Evolutionary conservation across 176 grass and related monocot genomes (phyloP).

Genomic region (Aechmea fasciata): DNA sequence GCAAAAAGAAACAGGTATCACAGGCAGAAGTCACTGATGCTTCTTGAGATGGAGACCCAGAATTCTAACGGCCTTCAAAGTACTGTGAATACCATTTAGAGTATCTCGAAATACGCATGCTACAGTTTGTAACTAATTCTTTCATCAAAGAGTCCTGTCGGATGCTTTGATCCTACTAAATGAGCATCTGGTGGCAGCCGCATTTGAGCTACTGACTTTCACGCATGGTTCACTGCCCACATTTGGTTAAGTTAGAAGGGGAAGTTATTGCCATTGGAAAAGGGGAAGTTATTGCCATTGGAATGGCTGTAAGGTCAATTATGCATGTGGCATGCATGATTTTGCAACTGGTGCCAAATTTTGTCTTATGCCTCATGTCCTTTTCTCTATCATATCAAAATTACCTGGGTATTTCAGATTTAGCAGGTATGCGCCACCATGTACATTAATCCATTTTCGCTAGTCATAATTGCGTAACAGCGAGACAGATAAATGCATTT

Average conservation of each 20-base stretch:
- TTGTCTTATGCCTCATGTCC: background rate
- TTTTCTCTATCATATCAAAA: background rate
- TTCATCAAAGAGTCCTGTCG: background rate
- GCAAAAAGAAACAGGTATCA: constrained; percentile 98
- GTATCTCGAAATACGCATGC: background rate
- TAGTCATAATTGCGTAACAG: no score
- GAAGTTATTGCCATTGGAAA: background rate
- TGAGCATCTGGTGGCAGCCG: background rate
- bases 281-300: background rate
- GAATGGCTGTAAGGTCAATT: background rate
- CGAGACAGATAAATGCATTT: no score
- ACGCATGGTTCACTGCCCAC: no score
- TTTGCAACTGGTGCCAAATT: background rate
- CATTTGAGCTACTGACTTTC: background rate
- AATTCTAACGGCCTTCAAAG: constrained; percentile 45
- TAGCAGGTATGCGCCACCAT: background rate
- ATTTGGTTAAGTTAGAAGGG: background rate
- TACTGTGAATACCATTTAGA: constrained; percentile 35
- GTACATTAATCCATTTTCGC: background rate
- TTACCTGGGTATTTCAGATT: background rate
- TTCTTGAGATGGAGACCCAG: constrained; percentile 83
- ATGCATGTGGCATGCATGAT: background rate
- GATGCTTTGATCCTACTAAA: background rate
- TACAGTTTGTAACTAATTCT: constrained; percentile 1
- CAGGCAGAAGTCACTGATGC: constrained; percentile 86